Conservation (phyloP, 805 yeast species). For the Monosporozyma aerobia region DNA sequence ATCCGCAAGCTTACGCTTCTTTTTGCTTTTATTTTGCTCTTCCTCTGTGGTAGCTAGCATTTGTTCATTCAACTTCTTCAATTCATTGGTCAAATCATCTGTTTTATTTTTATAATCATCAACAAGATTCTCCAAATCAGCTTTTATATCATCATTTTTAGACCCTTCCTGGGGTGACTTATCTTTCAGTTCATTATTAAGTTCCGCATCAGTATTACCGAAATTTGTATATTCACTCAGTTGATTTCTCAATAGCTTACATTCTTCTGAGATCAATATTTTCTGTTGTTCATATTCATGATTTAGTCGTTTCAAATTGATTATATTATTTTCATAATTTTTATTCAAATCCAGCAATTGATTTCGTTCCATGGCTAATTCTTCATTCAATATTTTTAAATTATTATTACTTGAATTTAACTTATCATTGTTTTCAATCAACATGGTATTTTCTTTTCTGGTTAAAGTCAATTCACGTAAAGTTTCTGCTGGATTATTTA, state of each 20-base stretch:
- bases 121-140: constrained; percentile 31
- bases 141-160: constrained; percentile 3
- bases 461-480: constrained; percentile 34
- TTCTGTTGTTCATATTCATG: constrained; percentile 44
- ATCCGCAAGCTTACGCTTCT: constrained; percentile 26
- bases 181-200: constrained; percentile 6
- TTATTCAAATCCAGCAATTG: constrained; percentile 24
- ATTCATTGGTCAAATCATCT: constrained; percentile 34
- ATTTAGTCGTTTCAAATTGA: constrained; percentile 27
- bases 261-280: constrained; percentile 46
- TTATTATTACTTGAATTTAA: constrained; percentile 18
- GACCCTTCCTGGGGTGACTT: constrained; percentile 8
- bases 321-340: constrained; percentile 20
- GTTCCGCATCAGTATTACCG: constrained; percentile 9
- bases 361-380: constrained; percentile 35
- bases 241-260: constrained; percentile 47
- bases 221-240: constrained; percentile 30
- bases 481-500: constrained; percentile 26
- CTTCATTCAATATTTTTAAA: constrained; percentile 24
- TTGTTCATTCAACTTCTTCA: constrained; percentile 27
- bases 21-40: constrained; percentile 9
- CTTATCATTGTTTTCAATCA: constrained; percentile 28
- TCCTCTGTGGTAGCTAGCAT: constrained; percentile 12
- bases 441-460: constrained; percentile 32
- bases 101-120: constrained; percentile 49